Base-by-base conservation (phyloP, 2,329 filamentous ascomycete species). In the Rhynchosporium graminicola region DNA sequence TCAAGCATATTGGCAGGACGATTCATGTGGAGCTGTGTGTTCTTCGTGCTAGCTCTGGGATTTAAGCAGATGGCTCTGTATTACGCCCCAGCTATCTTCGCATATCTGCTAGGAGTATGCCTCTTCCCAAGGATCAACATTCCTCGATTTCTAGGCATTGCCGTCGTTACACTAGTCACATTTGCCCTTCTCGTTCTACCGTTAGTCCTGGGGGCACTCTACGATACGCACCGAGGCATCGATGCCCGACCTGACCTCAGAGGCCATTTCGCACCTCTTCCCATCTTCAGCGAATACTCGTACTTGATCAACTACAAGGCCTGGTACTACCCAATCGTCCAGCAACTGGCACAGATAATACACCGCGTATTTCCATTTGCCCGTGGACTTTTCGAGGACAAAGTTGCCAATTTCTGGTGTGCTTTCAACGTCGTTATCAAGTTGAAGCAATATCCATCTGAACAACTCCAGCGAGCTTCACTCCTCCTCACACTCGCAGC, bases 21-120 rank as follows among this genome's bases (percentile, higher is more conserved):
- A 55, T 88, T 88, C 71, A 83, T 96, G 65, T 97, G 94, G 92
- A 86, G 91, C 31, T 92, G 91, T 65, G 85, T 97, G 63, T 97
- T 97, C 79, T 99, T 99, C 70, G 95, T 99, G 6, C 86, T 85
- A 15, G 91, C 94, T 3, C 80, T 99, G n/a, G 92, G 92, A 5
- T 99, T 98, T 82, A 99, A 99, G 80, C 95, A 99, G 76, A 99
- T 99, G 96, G 94, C 94, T 0, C 82, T 99, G 15, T 99, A 98
- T 79, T 99, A 97, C 76, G 92, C 96, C 3, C 93, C 96, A 13
- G 88, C 89, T 26, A 88, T 98, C 62, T 98, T 98, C 75, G 89
- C 92, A 38, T 99, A 93, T 73, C 86, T 99, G 1, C 80, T 98
- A 0, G 95, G 94, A 8, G 87, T 88, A 72, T 97, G 93, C 73